Conservation (phyloP, 1,139 yeast species). For the Sugiyamaella paludigena region DNA sequence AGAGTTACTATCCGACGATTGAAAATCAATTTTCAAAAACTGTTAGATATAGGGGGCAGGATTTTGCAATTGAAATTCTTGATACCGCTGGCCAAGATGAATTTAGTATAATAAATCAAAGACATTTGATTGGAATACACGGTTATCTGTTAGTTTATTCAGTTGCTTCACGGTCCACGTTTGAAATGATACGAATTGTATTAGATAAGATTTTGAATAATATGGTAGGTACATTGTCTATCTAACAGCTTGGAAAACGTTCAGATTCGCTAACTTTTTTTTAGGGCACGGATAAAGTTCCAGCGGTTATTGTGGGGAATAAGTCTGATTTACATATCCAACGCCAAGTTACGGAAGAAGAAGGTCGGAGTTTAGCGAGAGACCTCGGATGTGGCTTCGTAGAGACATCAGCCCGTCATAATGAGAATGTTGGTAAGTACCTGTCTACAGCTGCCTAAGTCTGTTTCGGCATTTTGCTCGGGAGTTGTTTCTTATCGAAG, state of each 20-base stretch:
- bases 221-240: conserved; percentile 32
- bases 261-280: conserved; percentile 3
- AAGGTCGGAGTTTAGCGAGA: conserved; percentile 63
- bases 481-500: background rate
- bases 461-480: no score
- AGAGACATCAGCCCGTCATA: conserved; percentile 77
- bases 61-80: conserved; percentile 65
- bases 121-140: conserved; percentile 76
- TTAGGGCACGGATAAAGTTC: conserved; percentile 62
- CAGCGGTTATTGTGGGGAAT: conserved; percentile 81
- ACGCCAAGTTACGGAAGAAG: conserved; percentile 58
- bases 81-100: conserved; percentile 93
- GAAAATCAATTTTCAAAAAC: conserved; percentile 81
- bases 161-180: conserved; percentile 73
- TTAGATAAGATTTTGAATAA: conserved; percentile 79
- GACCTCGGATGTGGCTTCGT: conserved; percentile 62
- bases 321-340: conserved; percentile 55
- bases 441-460: background rate
- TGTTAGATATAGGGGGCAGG: conserved; percentile 67
- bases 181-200: conserved; percentile 71
- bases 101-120: conserved; percentile 75
- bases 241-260: background rate
- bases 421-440: conserved; percentile 55
- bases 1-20: conserved; percentile 86
- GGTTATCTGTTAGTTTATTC: conserved; percentile 83